Conservation (phyloP, 2,329 filamentous ascomycete genomes). For the Claviceps pazoutovae region DNA sequence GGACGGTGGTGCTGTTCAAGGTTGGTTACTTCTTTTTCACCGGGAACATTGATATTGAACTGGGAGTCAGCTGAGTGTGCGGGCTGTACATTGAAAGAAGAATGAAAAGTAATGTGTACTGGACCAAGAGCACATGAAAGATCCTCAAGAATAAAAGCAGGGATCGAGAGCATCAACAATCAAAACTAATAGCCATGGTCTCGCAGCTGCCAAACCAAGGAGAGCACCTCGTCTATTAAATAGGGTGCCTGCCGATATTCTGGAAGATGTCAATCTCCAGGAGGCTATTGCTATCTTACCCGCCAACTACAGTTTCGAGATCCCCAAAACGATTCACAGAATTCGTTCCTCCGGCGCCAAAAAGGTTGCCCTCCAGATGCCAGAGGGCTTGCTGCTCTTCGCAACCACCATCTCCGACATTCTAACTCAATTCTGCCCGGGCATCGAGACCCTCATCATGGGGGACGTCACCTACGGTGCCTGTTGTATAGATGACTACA, state of each 20-base stretch:
- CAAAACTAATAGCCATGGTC: not conserved
- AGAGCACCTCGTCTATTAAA: constrained; percentile 72
- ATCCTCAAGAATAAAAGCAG: too few relatives aligned
- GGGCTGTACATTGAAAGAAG: too few relatives aligned
- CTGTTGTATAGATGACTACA: constrained; percentile 98
- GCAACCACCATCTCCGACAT: constrained; percentile 97
- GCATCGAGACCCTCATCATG: constrained; percentile 91
- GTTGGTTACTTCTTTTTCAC: constrained; percentile 27
- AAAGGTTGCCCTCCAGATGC: constrained; percentile 89
- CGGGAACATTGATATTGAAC: not conserved
- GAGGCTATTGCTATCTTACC: constrained; percentile 78
- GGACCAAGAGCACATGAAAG: not conserved
- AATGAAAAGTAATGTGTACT: not conserved
- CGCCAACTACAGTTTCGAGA: constrained; percentile 95
- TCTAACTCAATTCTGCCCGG: constrained; percentile 82
- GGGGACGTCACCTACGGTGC: constrained; percentile 97
- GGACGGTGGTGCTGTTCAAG: constrained; percentile 26
- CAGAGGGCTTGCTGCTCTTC: constrained; percentile 86
- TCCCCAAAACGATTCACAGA: constrained; percentile 93
- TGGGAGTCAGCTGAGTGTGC: not conserved
- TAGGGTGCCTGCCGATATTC: constrained; percentile 75
- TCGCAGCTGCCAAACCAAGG: constrained; percentile 53
- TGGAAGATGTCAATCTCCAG: constrained; percentile 73
- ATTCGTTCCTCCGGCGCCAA: constrained; percentile 69
- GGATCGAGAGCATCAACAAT: too few relatives aligned